Percentiles rank a stretch among this genome's conserved stretches.
Evolutionary conservation across 495 filamentous ascomycete genomes (phyloP).

Genomic region (Aspergillus heteromorphus): DNA sequence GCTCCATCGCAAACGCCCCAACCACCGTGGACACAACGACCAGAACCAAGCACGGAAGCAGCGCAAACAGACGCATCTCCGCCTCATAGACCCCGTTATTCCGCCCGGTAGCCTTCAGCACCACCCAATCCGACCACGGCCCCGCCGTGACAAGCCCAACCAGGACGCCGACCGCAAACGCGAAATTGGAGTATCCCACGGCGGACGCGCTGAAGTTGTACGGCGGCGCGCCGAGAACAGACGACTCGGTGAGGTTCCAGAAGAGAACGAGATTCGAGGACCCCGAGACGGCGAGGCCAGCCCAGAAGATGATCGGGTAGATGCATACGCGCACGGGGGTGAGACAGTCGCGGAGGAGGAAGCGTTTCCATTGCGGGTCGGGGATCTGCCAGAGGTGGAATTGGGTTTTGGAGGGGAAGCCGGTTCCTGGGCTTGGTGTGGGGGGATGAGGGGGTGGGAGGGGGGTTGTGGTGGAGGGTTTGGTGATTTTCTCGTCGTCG

Average conservation of each 20-base stretch:
- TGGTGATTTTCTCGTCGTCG: neutral
- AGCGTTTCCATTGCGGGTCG: slow-evolving; percentile 28
- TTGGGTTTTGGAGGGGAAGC: slow-evolving; percentile 39
- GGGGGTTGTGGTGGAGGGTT: neutral
- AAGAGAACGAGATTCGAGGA: slow-evolving; percentile 47
- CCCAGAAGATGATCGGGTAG: slow-evolving; percentile 54
- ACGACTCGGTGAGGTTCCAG: slow-evolving; percentile 52
- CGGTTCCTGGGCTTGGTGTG: slow-evolving; percentile 5
- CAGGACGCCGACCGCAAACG: slow-evolving; percentile 39
- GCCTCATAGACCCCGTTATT: slow-evolving; percentile 59
- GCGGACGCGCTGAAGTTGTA: slow-evolving; percentile 40
- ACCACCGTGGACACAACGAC: slow-evolving; percentile 53
- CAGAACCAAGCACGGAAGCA: slow-evolving; percentile 51
- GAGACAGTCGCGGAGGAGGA: slow-evolving; percentile 35
- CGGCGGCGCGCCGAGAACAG: slow-evolving; percentile 47
- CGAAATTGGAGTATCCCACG: slow-evolving; percentile 40
- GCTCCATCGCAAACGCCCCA: slow-evolving; percentile 48
- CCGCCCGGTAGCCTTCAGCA: slow-evolving; percentile 41
- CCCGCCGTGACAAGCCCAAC: slow-evolving; percentile 47
- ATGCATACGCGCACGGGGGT: slow-evolving; percentile 44
- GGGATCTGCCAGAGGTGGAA: slow-evolving; percentile 40
- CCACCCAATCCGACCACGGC: slow-evolving; percentile 48
- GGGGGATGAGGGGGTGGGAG: slow-evolving; percentile 17
- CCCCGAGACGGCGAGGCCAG: slow-evolving; percentile 44
- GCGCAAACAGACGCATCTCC: slow-evolving; percentile 58